Conservation (phyloP, 768 basidiomycete species). For the Mrakia blollopis region DNA sequence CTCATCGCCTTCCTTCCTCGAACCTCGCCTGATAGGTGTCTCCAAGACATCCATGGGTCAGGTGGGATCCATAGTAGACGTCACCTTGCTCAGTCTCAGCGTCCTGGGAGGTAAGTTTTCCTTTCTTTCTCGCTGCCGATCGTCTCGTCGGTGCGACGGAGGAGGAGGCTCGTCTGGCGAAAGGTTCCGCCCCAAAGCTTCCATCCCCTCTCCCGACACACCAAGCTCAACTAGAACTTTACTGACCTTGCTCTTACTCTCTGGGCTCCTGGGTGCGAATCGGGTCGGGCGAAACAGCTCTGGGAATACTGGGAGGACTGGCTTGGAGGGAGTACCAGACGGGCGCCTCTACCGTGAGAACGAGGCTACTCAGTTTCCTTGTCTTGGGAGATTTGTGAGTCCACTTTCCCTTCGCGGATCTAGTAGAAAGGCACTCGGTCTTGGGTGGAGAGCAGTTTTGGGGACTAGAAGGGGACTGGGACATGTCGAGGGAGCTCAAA, state of each 20-base stretch:
- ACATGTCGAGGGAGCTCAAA: background rate
- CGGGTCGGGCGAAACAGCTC: background rate
- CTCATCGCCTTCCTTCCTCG: background rate
- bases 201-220: too few relatives aligned
- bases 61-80: constrained; percentile 23
- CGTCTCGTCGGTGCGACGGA: too few relatives aligned
- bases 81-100: constrained; percentile 12
- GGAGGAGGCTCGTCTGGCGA: too few relatives aligned
- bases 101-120: constrained; percentile 62
- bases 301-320: constrained; percentile 4
- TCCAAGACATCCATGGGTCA: constrained; percentile 9
- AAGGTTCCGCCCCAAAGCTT: too few relatives aligned
- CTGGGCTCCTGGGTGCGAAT: too few relatives aligned
- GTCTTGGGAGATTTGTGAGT: constrained; percentile 26
- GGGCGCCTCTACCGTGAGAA: constrained; percentile 10
- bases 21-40: background rate
- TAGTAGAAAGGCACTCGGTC: too few relatives aligned
- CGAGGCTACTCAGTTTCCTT: constrained; percentile 16
- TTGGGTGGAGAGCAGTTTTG: background rate
- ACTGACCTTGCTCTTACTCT: background rate
- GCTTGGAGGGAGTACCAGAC: constrained; percentile 19
- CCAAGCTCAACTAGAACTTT: too few relatives aligned
- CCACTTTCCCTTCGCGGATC: background rate
- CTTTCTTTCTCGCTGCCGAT: background rate
- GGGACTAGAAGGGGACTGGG: background rate